Evolutionary conservation across 2,329 filamentous ascomycete species (phyloP), one percentile per base, ranked within the genome.

Genomic region (Trichoderma hamatum): DNA sequence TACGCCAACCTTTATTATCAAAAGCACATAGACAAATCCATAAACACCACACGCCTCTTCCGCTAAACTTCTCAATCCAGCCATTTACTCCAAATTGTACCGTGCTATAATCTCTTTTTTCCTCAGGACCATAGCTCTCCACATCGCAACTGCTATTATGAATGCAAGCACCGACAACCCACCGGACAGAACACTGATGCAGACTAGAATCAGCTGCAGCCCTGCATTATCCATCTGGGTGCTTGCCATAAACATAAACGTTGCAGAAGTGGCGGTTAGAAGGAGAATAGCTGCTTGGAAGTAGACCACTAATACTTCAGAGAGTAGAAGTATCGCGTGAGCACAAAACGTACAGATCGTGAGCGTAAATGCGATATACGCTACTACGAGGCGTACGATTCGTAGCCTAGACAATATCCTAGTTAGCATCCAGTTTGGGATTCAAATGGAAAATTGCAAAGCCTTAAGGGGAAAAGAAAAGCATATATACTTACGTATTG

Each of bases 121-220:
- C 39, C 6, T 63, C 59, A 19, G 16, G 19, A 28, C 1, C n/a
- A 30, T 59, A 5, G 71, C 59, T 65, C 69, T 76, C 76, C 77
- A 79, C 2, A 79, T 58, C 6, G 75, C 71, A 43, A 71, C 75
- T 0, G 75, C 75, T 24, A 78, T 72, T 54, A 73, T 46, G 36
- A 79, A 79, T 16, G 73, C 77, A 36, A 78, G 71, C 24, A 75
- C 36, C 0, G 72, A 74, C 54, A 74, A 69, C 1, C 74, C 77
- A 72, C 75, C 75, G 61, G 79, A 72, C 49, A 76, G 52, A 7
- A 73, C 63, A n/a, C 73, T 72, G 26, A 76, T 74, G 1, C 76
- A 75, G 63, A 76, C 72, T 43, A 77, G 36, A 4, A 74, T 72
- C 4, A 73, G 74, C 63, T 77, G 76, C 21, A 76, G 69, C 7